Base-by-base conservation (phyloP, 495 filamentous ascomycete genomes). In the Friedmanniomyces endolithicus region DNA sequence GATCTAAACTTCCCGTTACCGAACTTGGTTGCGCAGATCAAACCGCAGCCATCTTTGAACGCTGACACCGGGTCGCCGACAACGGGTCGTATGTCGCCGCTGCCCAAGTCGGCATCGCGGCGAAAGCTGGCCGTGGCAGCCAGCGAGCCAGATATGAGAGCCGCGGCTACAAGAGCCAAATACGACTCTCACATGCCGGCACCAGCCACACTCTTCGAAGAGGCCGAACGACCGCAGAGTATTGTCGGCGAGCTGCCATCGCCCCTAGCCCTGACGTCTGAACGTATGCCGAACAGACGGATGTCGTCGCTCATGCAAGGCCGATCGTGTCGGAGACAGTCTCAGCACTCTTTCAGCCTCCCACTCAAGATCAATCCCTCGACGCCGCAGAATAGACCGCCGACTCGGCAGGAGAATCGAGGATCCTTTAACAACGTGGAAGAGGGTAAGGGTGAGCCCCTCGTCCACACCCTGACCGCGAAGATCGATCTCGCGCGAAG, bases 301-400 rank as follows among this genome's bases (percentile, higher is more conserved):
- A 55, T 37, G 31, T 55, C 53, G 22, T 17, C 27, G 25, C 17
- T 50, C 16, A 41, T 33, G 25, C 48, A 31, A 31, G 27, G 27
- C 50, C 40, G 24, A 33, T 23, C 19, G 50, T 11, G 1, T 25
- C 51, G 37, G 40, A 12, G 14, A 9, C 16, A 39, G 51, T 34
- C 19, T 29, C 17, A 14, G 37, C 51, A 27, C 4, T 19, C 25
- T 22, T 63, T 59, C 57, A 54, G 46, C 39, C 48, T 62, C 17
- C 59, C 59, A 11, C 34, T 62, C 6, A 54, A 46, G 48, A 37
- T 62, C 50, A 62, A 58, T 48, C 59, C 59, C 1, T 62, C 59
- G 7, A 53, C 54, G 33, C 27, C 45, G 22, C 40, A 59, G 12
- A 59, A 48, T 33, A 40, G 50, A 4, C 56, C 50, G 11, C 50